phyloP scores from a whole-genome alignment of 164 flowering plant species.

The Platanus orientalis region DNA sequence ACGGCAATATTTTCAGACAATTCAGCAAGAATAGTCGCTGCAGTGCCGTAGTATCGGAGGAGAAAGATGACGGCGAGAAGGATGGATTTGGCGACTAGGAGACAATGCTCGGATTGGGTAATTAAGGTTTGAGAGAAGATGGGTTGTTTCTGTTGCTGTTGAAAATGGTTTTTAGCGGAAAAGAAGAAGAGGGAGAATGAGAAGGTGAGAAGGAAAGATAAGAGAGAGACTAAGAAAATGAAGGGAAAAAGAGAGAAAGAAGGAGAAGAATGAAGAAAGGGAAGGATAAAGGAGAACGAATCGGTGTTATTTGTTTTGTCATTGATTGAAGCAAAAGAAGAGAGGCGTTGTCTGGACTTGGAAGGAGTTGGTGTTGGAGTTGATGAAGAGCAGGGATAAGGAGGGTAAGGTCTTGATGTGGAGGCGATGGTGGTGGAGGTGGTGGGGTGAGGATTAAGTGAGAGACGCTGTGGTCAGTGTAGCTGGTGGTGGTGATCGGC shows the following conservation, averaged over 20 bases:
- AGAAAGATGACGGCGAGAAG: conserved; percentile 65
- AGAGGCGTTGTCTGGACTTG: conserved; percentile 62
- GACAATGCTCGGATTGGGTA: conserved; percentile 38
- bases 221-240: conserved; percentile 36
- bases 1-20: conserved; percentile 67
- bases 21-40: conserved; percentile 85
- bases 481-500: conserved; percentile 54
- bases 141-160: conserved; percentile 19
- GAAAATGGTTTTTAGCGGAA: conserved; percentile 17
- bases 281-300: conserved; percentile 46
- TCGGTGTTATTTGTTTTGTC: conserved; percentile 14
- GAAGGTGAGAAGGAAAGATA: conserved; percentile 32
- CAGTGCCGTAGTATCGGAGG: conserved; percentile 80
- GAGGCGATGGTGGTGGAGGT: conserved; percentile 15
- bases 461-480: conserved; percentile 59
- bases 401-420: conserved; percentile 33
- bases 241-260: conserved; percentile 41
- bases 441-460: conserved; percentile 51
- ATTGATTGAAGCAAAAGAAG: conserved; percentile 13
- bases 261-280: conserved; percentile 46
- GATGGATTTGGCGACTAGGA: conserved; percentile 46
- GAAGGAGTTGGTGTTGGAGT: conserved; percentile 64
- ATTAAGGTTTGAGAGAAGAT: conserved; percentile 32
- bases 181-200: conserved; percentile 23
- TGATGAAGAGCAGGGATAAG: conserved; percentile 21